Evolutionary conservation across 1,284 basidiomycete species (phyloP), one percentile per base, ranked within the genome.

Genomic region (Inonotus obliquus): DNA sequence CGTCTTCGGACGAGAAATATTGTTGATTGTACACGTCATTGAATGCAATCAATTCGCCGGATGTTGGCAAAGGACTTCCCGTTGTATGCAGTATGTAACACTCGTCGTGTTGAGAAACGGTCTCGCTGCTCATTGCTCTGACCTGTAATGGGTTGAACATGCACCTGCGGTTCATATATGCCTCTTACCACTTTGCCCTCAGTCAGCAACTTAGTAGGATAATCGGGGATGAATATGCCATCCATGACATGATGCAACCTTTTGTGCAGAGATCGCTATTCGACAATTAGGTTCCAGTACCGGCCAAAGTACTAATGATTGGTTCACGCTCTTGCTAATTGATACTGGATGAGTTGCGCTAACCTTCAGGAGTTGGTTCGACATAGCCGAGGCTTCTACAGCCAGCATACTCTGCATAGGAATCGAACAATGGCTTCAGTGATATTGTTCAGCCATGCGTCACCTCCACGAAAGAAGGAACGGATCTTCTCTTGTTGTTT

Each of bases 71-170:
- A 0, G 83, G 83, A 72, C 77, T 67, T 75, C 78, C 0, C 53
- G 29, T 48, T 74, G 69, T 44, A 83, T 67, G 7, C 74, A 74
- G 0, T 71, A 61, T 2, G 70, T 63, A 44, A 82, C 70, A 54
- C 76, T 71, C 9, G 63, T 66, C 7, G 77, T 76, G 9, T 74
- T 71, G n/a, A 1, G 76, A 76, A 39, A 79, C 68, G 1, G 83
- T 81, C 67, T 85, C 82, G 58, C 86, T 83, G 14, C 82, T 80
- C 0, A 81, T 83, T 0, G 82, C 71, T 4, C 83, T 83, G 25
- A 44, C 19, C 48, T 51, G 49, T 13, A 7, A 25, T 25, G 48
- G 17, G 56, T 51, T 56, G 29, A 37, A 5, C 35, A 48, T 11
- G n/a, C 23, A n/a, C 6, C 49, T 27, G 23, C 38, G 2, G 27